Base-by-base conservation (phyloP, 768 basidiomycete genomes). In the Boletus rufocinnamomeus region DNA sequence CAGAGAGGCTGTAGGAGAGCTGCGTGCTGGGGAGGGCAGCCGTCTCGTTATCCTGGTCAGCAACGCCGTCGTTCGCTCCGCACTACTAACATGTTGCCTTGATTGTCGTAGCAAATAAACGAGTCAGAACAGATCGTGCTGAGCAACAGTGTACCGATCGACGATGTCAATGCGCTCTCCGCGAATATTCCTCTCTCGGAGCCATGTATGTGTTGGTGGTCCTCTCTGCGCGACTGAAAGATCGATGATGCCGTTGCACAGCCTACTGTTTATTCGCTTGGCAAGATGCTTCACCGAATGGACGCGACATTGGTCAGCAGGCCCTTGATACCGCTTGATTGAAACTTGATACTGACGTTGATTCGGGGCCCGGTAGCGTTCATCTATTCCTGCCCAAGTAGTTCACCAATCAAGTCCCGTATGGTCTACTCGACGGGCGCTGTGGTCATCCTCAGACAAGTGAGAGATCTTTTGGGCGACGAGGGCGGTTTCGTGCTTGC, bases 341-440 rank as follows among this genome's bases (percentile, higher is more conserved):
- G 35, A 37, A 35, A 35, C 34, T 21, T 43, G 38, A 44, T 41
- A 51, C 35, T 60, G 50, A 60, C 48, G 16, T 49, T 49, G 41
- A 56, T 48, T 34, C 61, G 27, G 27, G 32, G 21, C 6, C 2
- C 14, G n/a, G 8, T 61, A 93, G 89, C 91, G 50, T 95, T 94
- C 74, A 90, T 97, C 56, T 98, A 98, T 74, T 90, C 89, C 21
- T 98, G 95, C 71, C 95, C 95, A 0, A 81, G 86, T 4, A 67
- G 74, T 16, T 92, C 90, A 7, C 89, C 91, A 1, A 81, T 97
- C 74, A 93, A 92, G 67, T 79, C 87, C 60, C 83, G 94, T 45
- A 95, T 98, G 91, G 69, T 97, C 37, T 96, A 95, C 74, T 92
- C 93, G 0, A 86, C 88, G 2, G 86, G 85, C 10, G 83, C 83